Evolutionary conservation across 208 protist species (phyloP), one percentile per base, ranked within the genome.

Genomic region (Leishmania mexicana): DNA sequence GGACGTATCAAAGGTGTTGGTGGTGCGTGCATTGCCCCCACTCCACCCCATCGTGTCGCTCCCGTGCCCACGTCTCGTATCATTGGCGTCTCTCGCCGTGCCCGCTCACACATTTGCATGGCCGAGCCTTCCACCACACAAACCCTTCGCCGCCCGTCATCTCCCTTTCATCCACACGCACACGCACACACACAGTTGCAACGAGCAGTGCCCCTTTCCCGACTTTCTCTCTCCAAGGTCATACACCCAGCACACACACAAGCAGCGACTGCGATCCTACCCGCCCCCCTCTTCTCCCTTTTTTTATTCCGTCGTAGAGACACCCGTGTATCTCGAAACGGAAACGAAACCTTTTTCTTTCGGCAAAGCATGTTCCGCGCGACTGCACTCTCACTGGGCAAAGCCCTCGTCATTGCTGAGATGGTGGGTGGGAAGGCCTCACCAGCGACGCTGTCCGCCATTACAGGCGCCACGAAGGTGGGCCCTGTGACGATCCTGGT

Each of bases 401-500:
- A 96, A 75, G 87, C 90, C 40, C 90, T 96, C 31, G 93, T 97
- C 21, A 75, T 97, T 24, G 93, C 88, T 13, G 92, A 97, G 88
- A 67, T 91, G 53, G 83, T 88, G 51, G 81, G 84, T 28, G 95
- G 87, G 58, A 91, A 96, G 67, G 86, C 98, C 13, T 83, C 92
- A 2, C 87, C 93, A 3, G 87, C 89, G 21, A 97, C 96, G 53
- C 90, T 99, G 17, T 88, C 91, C 47, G 94, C 97, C 47, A 91
- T 99, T 74, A 98, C 95, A 24, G 97, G 96, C 1, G 96, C 94
- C 47, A 65, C 83, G 31, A 88, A 96, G 76, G 76, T 98, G 38
- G 93, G 92, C 76, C 84, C 92, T n/a, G 90, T 99, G 57, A 95
- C 95, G 0, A 89, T 93, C 17, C 89, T 98, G 35, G 90, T 98